A percentile compares a stretch with the other conserved stretches of the same genome.
phyloP scores from a whole-genome alignment of 352 stramenopile genomes.

The Pythium vanterpoolii region DNA sequence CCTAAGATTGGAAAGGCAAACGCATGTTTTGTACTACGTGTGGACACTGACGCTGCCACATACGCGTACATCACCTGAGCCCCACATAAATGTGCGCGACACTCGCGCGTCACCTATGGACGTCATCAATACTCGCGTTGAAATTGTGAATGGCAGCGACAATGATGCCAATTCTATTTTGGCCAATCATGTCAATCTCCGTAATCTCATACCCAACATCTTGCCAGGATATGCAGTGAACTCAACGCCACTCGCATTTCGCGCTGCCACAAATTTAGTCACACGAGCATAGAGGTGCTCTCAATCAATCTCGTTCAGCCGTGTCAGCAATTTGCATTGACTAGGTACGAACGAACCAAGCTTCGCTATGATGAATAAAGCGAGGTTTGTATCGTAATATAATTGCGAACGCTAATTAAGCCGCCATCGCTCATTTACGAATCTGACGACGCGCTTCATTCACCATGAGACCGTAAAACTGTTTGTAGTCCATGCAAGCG shows the following conservation, averaged over 20 bases:
- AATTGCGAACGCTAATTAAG: not conserved
- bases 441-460: conserved; percentile 69
- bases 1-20: conserved; percentile 10
- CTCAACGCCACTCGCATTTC: too few relatives aligned
- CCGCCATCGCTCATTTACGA: conserved; percentile 37
- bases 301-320: too few relatives aligned
- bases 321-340: too few relatives aligned
- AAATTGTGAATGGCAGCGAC: not conserved
- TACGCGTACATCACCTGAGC: conserved; percentile 40
- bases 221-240: too few relatives aligned
- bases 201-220: not conserved
- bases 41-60: not conserved
- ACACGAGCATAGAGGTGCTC: too few relatives aligned
- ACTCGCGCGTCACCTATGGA: not conserved
- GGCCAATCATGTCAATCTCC: not conserved
- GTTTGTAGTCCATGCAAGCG: conserved; percentile 79
- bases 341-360: not conserved
- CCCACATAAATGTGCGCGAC: conserved; percentile 38
- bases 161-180: not conserved
- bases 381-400: not conserved
- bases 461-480: conserved; percentile 78
- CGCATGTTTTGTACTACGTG: not conserved
- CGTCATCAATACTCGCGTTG: not conserved
- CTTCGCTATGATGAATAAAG: not conserved
- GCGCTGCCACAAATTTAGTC: too few relatives aligned